Evolutionary conservation across 257 asterid species (phyloP).

Genomic region (Solanum pinnatisectum): DNA sequence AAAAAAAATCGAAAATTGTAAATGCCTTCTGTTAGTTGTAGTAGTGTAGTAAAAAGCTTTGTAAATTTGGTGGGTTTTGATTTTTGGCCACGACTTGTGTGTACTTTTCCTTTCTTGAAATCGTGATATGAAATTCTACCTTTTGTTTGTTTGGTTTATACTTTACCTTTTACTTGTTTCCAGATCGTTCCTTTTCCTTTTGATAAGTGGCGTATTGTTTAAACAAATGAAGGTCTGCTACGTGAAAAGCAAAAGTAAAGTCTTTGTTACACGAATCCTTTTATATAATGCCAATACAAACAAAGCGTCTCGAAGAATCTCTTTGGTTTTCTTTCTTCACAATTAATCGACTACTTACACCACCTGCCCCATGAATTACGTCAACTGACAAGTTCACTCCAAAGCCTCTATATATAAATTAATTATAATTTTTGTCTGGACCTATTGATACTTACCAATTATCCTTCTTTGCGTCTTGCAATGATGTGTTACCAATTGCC

Average conservation of each 20-base stretch:
- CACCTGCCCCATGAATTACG: not conserved
- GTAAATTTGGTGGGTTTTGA: slow-evolving; percentile 9
- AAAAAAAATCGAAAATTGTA: slow-evolving; percentile 2
- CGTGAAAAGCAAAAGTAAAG: not conserved
- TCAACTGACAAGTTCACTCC: not conserved
- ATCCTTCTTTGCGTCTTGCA: not conserved
- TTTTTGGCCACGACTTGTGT: not conserved
- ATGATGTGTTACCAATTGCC: not conserved
- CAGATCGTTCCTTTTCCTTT: not conserved
- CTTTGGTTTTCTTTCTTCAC: not conserved
- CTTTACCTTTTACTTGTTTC: not conserved
- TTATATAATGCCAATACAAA: not conserved
- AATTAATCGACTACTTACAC: not conserved
- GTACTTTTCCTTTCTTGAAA: not conserved
- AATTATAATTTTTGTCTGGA: not conserved
- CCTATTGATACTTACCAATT: not conserved
- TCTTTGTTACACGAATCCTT: not conserved
- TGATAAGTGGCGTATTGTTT: not conserved
- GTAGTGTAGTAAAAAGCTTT: not conserved
- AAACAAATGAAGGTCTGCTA: not conserved
- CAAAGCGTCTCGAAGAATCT: not conserved
- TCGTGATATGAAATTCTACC: not conserved
- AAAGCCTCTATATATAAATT: not conserved
- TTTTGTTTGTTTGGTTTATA: not conserved
- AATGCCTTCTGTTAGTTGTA: not conserved